A percentile compares a stretch with the other conserved stretches of the same genome.
phyloP scores from a whole-genome alignment of 1,139 yeast genomes.

The Arxiozyma telluris region DNA sequence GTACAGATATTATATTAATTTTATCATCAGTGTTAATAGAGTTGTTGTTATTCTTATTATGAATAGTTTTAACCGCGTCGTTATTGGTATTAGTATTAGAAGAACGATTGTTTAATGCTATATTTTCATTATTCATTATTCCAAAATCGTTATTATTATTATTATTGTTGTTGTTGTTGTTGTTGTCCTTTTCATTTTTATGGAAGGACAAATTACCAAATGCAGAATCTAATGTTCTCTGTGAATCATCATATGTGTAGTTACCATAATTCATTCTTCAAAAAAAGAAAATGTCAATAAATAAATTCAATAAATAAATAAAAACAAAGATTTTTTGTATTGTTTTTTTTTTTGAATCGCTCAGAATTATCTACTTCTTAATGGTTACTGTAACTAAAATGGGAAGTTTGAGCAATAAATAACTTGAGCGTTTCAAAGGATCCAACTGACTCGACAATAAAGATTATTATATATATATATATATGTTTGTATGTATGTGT shows the following conservation, averaged over 20 bases:
- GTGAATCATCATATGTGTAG: conserved; percentile 11
- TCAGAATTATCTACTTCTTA: no score
- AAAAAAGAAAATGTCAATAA: neutral
- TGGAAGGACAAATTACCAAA: conserved; percentile 9
- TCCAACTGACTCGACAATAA: no score
- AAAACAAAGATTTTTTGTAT: no score
- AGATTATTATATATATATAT: no score
- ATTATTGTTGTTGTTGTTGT: neutral
- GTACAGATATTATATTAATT: neutral
- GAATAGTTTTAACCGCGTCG: neutral
- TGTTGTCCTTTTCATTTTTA: conserved; percentile 8
- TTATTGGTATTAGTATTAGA: neutral
- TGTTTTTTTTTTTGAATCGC: no score
- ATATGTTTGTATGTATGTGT: no score
- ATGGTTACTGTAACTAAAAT: no score
- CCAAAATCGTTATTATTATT: neutral
- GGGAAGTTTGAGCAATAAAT: no score
- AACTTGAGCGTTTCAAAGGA: no score
- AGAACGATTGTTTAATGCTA: neutral
- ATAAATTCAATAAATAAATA: neutral
- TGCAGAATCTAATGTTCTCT: conserved; percentile 8
- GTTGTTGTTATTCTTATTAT: neutral
- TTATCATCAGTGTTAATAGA: neutral
- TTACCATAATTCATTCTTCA: conserved; percentile 6
- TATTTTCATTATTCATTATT: neutral